Evolutionary conservation across 2,329 filamentous ascomycete species (phyloP).

Genomic region (Pseudogymnoascus sp.): DNA sequence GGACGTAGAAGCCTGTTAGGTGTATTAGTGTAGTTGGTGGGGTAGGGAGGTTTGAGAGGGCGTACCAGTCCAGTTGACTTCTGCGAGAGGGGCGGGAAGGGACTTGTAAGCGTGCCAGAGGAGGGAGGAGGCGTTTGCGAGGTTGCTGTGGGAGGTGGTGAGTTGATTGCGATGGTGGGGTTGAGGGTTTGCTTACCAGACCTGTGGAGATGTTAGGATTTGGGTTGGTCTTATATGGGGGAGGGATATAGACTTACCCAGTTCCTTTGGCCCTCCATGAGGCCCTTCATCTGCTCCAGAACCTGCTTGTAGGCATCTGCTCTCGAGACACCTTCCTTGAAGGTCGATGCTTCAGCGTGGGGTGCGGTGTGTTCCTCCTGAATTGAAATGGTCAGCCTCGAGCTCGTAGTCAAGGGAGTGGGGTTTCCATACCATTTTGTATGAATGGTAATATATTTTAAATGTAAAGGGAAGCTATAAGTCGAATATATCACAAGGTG

Average conservation of each 20-base stretch:
- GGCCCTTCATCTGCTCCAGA: conserved; percentile 58
- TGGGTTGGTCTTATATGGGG: not conserved
- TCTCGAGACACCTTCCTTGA: conserved; percentile 59
- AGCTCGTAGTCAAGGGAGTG: not conserved
- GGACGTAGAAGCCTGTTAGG: conserved; percentile 62
- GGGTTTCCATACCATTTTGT: not conserved
- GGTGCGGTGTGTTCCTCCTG: not conserved
- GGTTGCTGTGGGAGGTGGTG: conserved; percentile 47
- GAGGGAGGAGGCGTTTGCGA: conserved; percentile 66
- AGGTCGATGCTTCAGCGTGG: conserved; percentile 73
- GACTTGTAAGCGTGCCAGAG: conserved; percentile 76
- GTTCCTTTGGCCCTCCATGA: conserved; percentile 68
- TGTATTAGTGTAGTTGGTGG: not conserved
- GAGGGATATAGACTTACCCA: conserved; percentile 50
- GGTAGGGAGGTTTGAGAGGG: conserved; percentile 7
- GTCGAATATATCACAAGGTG: not conserved
- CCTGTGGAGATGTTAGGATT: conserved; percentile 26
- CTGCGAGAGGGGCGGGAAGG: conserved; percentile 53
- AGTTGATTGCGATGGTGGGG: not conserved
- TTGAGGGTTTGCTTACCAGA: conserved; percentile 31
- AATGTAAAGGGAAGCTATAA: not conserved
- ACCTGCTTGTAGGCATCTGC: conserved; percentile 68
- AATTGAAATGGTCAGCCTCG: not conserved
- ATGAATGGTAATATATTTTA: not conserved
- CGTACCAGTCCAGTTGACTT: conserved; percentile 70